Evolutionary conservation across 805 yeast species (phyloP), one percentile per base, ranked within the genome.

Genomic region (Clavispora santaluciae): DNA sequence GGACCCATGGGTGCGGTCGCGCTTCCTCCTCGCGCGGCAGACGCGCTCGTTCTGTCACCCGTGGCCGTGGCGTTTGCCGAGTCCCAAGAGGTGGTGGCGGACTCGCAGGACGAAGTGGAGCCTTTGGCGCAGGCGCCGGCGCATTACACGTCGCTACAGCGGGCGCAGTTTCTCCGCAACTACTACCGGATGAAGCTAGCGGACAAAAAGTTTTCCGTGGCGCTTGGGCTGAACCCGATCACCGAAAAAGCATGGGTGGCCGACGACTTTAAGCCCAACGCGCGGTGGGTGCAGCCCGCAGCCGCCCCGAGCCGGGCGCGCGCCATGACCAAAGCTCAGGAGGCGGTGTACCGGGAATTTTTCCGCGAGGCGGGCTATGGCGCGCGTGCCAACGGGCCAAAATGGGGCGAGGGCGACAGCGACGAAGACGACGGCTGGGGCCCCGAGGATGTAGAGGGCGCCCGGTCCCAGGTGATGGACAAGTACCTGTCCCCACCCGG

Each of bases 401-500:
- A 22, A 12, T 51, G 55, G 55, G 42, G 42, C 20, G 39, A 41
- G 24, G 12, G 25, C 17, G 35, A 37, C 9, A 17, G 6, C 10
- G 20, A 15, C 4, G 38, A 18, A 9, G 33, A 12, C 6, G 30
- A 13, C n/a, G n/a, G 7, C 9, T 30, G 33, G 33, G 22, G 6
- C 23, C 16, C 38, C 9, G 16, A 18, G 7, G 42, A 34, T 10
- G n/a, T 22, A 10, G 12, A 28, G 6, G 26, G 13, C 13, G 24
- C 22, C 6, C 26, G 26, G 25, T 59, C 49, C 15, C 72, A 66
- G 48, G 46, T 64, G 7, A 63, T 56, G 50, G 70, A 65, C 45
- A 61, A 61, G 44, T 59, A 63, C 36, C 64, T 64, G 40, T 59
- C 66, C 5, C 72, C 72, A 2, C 70, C 70, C 2, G 70, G 71